Evolutionary conservation across 768 basidiomycete species (phyloP).

Genomic region (Boletus pseudopeckii): DNA sequence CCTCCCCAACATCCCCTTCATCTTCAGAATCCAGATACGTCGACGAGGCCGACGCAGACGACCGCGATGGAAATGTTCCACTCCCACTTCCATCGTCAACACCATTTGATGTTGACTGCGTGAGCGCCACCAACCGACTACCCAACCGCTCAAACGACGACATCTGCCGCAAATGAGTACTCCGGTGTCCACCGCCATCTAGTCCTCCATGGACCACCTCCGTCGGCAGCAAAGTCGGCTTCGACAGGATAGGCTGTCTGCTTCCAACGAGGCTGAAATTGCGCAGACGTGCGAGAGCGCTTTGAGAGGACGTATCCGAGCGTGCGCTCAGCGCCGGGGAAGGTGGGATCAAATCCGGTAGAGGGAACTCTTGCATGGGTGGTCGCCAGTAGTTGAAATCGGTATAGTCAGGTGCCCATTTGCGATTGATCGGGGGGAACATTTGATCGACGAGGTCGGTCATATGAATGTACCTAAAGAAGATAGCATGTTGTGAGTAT

Average conservation of each 20-base stretch:
- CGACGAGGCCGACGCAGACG: conserved; percentile 50
- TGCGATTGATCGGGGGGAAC: conserved; percentile 94
- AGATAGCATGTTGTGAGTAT: not conserved
- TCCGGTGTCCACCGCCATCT: conserved; percentile 30
- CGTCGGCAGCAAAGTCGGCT: conserved; percentile 28
- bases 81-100: conserved; percentile 35
- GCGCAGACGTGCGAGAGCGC: conserved; percentile 68
- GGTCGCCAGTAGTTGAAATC: conserved; percentile 97
- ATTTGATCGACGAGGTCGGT: conserved; percentile 99
- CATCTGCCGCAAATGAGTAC: conserved; percentile 59
- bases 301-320: conserved; percentile 79
- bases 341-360: conserved; percentile 80
- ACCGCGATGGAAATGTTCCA: conserved; percentile 52
- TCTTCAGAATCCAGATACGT: conserved; percentile 51
- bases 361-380: conserved; percentile 69
- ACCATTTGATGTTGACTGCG: conserved; percentile 36
- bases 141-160: conserved; percentile 74
- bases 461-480: conserved; percentile 89
- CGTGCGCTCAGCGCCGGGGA: conserved; percentile 93
- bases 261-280: conserved; percentile 73
- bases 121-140: conserved; percentile 51
- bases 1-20: conserved; percentile 36
- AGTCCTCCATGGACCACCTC: not conserved
- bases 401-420: conserved; percentile 86
- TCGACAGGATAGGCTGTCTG: conserved; percentile 34